Conservation (phyloP, 805 yeast species). For the Kodamaea sagamina region DNA sequence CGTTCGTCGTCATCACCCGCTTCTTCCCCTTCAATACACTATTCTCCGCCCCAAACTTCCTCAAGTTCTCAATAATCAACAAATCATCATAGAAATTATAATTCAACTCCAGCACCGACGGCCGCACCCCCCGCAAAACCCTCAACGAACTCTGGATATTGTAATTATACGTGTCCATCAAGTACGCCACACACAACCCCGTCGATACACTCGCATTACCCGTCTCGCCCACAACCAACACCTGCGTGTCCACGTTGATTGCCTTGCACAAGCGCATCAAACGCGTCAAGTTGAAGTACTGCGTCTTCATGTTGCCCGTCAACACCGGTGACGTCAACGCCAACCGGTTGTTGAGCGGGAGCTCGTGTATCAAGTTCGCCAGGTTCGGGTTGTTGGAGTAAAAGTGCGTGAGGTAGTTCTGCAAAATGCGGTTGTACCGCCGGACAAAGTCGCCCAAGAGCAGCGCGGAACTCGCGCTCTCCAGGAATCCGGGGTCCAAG, state of each 20-base stretch:
- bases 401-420: slow-evolving; percentile 40
- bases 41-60: slow-evolving; percentile 40
- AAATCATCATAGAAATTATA: slow-evolving; percentile 41
- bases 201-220: slow-evolving; percentile 31
- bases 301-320: slow-evolving; percentile 38
- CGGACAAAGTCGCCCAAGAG: slow-evolving; percentile 27
- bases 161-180: slow-evolving; percentile 43
- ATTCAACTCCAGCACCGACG: slow-evolving; percentile 26
- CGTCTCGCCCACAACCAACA: slow-evolving; percentile 36
- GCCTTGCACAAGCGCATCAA: slow-evolving; percentile 35
- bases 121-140: slow-evolving; percentile 23
- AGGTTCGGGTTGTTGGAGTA: slow-evolving; percentile 35
- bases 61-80: slow-evolving; percentile 40
- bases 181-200: slow-evolving; percentile 35
- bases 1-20: slow-evolving; percentile 29
- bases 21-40: slow-evolving; percentile 29
- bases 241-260: slow-evolving; percentile 33
- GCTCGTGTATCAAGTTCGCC: slow-evolving; percentile 29
- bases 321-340: slow-evolving; percentile 36
- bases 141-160: slow-evolving; percentile 33
- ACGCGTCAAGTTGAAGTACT: slow-evolving; percentile 39
- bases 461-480: slow-evolving; percentile 15
- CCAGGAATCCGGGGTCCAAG: slow-evolving; percentile 37
- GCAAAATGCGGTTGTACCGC: slow-evolving; percentile 36
- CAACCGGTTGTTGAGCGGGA: slow-evolving; percentile 27